Percentiles rank a stretch among this genome's conserved stretches.
phyloP scores from a whole-genome alignment of 331 rosid genomes.

The Stylosanthes scabra region DNA sequence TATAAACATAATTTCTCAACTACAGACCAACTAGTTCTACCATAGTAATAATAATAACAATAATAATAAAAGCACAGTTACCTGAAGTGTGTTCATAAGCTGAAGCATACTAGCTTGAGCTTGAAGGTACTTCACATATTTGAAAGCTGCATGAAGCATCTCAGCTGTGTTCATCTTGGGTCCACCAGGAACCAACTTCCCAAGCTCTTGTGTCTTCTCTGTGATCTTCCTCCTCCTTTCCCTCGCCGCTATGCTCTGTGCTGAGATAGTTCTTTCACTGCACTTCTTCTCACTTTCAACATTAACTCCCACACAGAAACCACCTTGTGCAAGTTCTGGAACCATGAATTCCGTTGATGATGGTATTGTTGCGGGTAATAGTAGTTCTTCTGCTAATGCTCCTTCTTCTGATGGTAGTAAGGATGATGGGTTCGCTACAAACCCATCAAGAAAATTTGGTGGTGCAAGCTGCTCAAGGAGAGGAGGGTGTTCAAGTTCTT shows the following conservation, averaged over 20 bases:
- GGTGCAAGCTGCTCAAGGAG: not conserved
- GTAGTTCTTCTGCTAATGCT: not conserved
- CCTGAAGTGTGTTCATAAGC: slow-evolving; percentile 46
- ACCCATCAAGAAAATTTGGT: slow-evolving; percentile 23
- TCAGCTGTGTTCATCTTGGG: slow-evolving; percentile 90
- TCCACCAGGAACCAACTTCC: slow-evolving; percentile 79
- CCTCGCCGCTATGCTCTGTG: slow-evolving; percentile 78
- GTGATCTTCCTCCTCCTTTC: slow-evolving; percentile 84
- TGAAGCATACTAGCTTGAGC: slow-evolving; percentile 70
- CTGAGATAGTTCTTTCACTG: slow-evolving; percentile 39
- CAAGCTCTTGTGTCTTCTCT: slow-evolving; percentile 82
- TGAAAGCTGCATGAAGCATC: slow-evolving; percentile 77
- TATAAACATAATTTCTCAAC: too few species aligned
- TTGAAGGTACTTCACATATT: slow-evolving; percentile 79
- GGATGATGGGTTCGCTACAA: slow-evolving; percentile 8
- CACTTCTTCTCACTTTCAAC: not conserved
- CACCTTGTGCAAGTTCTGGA: not conserved
- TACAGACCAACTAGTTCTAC: too few species aligned
- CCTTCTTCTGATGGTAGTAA: not conserved
- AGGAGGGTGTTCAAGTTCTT: not conserved
- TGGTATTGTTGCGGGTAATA: not conserved
- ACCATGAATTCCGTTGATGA: slow-evolving; percentile 9
- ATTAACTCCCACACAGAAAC: not conserved
- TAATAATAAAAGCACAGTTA: slow-evolving; percentile 5
- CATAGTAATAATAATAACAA: too few species aligned